phyloP scores from a whole-genome alignment of 2,329 filamentous ascomycete species.

The Phyllosticta citribraziliensis region DNA sequence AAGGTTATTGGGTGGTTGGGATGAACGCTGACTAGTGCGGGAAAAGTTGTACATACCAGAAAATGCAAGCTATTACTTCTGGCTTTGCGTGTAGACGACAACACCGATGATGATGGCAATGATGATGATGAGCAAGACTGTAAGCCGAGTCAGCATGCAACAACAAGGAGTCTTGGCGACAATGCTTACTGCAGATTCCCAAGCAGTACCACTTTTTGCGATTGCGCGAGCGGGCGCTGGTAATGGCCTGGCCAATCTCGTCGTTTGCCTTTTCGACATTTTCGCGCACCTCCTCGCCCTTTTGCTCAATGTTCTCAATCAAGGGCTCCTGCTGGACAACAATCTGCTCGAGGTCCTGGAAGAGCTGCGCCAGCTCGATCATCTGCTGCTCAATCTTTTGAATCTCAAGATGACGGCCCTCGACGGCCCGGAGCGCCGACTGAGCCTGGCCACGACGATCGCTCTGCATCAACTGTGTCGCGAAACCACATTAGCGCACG shows the following conservation, averaged over 20 bases:
- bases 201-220: conserved; percentile 98
- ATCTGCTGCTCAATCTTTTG: conserved; percentile 88
- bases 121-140: conserved; percentile 23
- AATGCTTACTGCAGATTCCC: conserved; percentile 46
- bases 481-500: neutral
- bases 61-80: conserved; percentile 10
- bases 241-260: conserved; percentile 72
- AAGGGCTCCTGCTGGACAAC: conserved; percentile 78
- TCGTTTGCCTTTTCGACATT: conserved; percentile 79
- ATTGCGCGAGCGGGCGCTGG: conserved; percentile 57
- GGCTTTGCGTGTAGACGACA: conserved; percentile 24
- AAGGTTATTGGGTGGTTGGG: neutral
- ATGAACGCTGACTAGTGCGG: neutral
- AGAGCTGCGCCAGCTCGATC: conserved; percentile 75
- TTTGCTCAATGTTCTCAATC: conserved; percentile 72
- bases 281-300: conserved; percentile 74
- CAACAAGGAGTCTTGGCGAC: neutral
- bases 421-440: conserved; percentile 67
- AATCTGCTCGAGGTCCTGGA: conserved; percentile 79
- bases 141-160: conserved; percentile 2
- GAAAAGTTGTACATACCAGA: neutral
- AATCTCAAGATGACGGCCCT: conserved; percentile 75
- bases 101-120: conserved; percentile 30
- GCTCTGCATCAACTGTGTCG: conserved; percentile 57
- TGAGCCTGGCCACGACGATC: conserved; percentile 74